Evolutionary conservation across 495 filamentous ascomycete species (phyloP).

Genomic region (Aspergillus steynii): DNA sequence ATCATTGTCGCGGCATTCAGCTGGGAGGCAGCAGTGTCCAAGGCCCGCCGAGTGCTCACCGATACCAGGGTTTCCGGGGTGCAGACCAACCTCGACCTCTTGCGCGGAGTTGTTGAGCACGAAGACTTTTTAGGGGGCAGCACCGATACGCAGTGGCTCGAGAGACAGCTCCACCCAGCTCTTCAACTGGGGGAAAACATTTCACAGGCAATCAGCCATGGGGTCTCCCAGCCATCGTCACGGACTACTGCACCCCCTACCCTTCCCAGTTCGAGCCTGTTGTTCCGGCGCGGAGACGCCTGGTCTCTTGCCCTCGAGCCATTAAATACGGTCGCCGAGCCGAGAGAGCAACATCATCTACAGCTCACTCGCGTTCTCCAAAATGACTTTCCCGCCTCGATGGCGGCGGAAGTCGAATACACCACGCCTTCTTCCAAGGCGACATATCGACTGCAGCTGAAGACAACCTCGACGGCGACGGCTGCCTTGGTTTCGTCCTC

Average conservation of each 20-base stretch:
- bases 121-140: slow-evolving; percentile 42
- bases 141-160: slow-evolving; percentile 61
- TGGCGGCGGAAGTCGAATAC: slow-evolving; percentile 57
- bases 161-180: slow-evolving; percentile 41
- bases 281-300: slow-evolving; percentile 57
- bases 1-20: slow-evolving; percentile 57
- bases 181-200: slow-evolving; percentile 34
- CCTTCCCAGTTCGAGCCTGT: slow-evolving; percentile 34
- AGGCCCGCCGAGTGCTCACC: slow-evolving; percentile 53
- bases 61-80: slow-evolving; percentile 56
- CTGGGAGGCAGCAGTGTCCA: slow-evolving; percentile 52
- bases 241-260: slow-evolving; percentile 6
- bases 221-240: slow-evolving; percentile 4
- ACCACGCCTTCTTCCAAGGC: slow-evolving; percentile 40
- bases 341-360: slow-evolving; percentile 42
- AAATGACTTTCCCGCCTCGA: slow-evolving; percentile 58
- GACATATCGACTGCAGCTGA: slow-evolving; percentile 46
- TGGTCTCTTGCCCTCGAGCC: slow-evolving; percentile 54
- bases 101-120: slow-evolving; percentile 53
- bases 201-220: slow-evolving; percentile 15
- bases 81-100: slow-evolving; percentile 55
- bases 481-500: slow-evolving; percentile 45
- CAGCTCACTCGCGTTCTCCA: slow-evolving; percentile 52
- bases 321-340: slow-evolving; percentile 13
- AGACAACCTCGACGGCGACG: slow-evolving; percentile 50